Percentiles rank a stretch among this genome's conserved stretches.
phyloP scores from a whole-genome alignment of 73 alveolate species.

The Tetrahymena elliotti region DNA sequence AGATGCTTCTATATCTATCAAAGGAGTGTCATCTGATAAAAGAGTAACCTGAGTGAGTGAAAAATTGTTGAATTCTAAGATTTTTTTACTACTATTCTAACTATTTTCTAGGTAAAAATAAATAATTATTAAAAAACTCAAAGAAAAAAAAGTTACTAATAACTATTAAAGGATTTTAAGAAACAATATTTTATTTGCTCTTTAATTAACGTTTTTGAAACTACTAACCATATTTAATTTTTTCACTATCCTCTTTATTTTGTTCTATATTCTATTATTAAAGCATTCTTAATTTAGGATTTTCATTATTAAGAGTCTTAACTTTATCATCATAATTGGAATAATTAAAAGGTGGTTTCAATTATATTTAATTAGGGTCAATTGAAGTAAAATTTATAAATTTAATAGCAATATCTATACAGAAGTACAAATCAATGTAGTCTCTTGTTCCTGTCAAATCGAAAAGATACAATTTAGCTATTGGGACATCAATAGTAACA shows the following conservation, averaged over 20 bases:
- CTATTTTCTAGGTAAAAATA: neutral
- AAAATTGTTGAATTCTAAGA: neutral
- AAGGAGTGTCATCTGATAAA: neutral
- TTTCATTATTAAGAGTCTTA: neutral
- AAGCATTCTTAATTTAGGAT: neutral
- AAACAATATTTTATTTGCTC: neutral
- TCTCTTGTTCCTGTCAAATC: neutral
- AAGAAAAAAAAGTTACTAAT: neutral
- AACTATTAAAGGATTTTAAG: neutral
- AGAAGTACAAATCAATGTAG: neutral
- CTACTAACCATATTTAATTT: too few species aligned
- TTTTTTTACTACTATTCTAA: neutral
- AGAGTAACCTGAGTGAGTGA: neutral
- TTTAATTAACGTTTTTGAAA: neutral
- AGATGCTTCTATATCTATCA: neutral
- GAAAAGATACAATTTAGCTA: neutral
- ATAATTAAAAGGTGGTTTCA: neutral
- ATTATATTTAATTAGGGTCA: neutral
- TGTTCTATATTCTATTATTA: neutral
- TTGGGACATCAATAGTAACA: neutral
- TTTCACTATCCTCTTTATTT: neutral
- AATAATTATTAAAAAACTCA: neutral
- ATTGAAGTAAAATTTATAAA: neutral
- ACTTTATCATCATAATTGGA: neutral
- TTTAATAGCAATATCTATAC: neutral